phyloP scores from a whole-genome alignment of 1,284 basidiomycete species.

The Trichosporon ovoides region DNA sequence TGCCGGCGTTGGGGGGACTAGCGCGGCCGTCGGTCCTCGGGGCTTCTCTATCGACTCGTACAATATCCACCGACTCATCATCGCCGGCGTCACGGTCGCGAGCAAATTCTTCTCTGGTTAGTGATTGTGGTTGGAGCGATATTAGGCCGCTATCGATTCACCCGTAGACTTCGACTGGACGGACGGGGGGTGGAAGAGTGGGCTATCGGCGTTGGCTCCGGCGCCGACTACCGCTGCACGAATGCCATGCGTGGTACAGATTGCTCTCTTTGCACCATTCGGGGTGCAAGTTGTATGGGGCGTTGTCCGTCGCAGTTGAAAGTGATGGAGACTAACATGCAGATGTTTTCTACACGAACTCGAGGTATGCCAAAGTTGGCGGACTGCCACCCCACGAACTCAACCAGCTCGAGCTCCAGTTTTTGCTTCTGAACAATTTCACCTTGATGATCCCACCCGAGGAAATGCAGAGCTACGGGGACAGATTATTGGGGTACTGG shows the following conservation, averaged over 20 bases:
- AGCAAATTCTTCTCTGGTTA: conserved; percentile 87
- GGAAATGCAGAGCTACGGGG: conserved; percentile 93
- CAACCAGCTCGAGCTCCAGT: conserved; percentile 95
- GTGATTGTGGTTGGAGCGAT: conserved; percentile 12
- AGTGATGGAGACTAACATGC: not conserved
- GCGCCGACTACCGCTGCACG: no score
- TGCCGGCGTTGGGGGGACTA: conserved; percentile 30
- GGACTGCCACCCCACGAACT: conserved; percentile 89
- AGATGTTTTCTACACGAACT: conserved; percentile 99
- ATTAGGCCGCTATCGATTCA: no score
- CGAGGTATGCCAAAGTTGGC: conserved; percentile 95
- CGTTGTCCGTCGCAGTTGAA: not conserved
- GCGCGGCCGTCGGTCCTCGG: conserved; percentile 36
- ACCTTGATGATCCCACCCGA: conserved; percentile 76
- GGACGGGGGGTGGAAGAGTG: not conserved
- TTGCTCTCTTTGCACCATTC: no score
- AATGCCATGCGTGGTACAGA: no score
- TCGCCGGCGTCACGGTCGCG: conserved; percentile 94
- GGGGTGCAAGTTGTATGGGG: no score
- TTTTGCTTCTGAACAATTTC: conserved; percentile 93
- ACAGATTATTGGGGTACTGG: conserved; percentile 65
- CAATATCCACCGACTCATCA: conserved; percentile 93
- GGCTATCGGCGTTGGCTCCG: no score
- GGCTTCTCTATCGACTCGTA: conserved; percentile 94
- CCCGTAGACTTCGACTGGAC: no score